phyloP scores from a whole-genome alignment of 1,284 basidiomycete species.

The Pholiota adiposa region DNA sequence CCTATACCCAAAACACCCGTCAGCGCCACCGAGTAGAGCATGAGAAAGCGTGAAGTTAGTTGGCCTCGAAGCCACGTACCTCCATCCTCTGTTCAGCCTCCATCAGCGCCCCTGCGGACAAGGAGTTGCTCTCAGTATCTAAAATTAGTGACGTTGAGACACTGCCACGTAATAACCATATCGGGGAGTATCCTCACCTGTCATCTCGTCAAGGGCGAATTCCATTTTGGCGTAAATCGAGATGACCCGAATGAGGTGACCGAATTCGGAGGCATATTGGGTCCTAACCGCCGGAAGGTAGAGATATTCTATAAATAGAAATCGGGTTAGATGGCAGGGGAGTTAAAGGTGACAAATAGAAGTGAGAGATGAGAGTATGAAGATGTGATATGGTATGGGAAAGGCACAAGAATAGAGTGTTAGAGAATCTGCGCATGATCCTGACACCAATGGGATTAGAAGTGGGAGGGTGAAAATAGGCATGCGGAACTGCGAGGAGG shows the following conservation, averaged over 20 bases:
- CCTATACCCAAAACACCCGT: conserved; percentile 37
- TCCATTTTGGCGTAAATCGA: conserved; percentile 66
- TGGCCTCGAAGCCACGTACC: conserved; percentile 29
- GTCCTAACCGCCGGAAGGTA: conserved; percentile 62
- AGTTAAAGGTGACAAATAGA: conserved; percentile 23
- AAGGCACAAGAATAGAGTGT: conserved; percentile 22
- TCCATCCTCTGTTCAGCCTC: conserved; percentile 47
- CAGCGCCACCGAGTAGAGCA: conserved; percentile 9
- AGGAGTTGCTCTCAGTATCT: conserved; percentile 28
- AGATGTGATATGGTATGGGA: conserved; percentile 23
- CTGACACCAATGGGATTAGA: conserved; percentile 21
- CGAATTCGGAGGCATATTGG: conserved; percentile 68
- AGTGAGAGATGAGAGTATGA: conserved; percentile 21
- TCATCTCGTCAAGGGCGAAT: conserved; percentile 44
- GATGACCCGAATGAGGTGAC: conserved; percentile 69
- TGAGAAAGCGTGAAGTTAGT: conserved; percentile 12
- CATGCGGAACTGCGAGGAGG: conserved; percentile 17
- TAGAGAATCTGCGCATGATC: conserved; percentile 25
- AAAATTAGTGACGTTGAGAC: conserved; percentile 18
- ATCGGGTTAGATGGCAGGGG: conserved; percentile 15
- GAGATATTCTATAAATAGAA: conserved; percentile 58
- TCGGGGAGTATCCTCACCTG: conserved; percentile 28
- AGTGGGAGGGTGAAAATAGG: conserved; percentile 15
- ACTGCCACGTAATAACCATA: conserved; percentile 11
- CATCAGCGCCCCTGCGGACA: conserved; percentile 32